phyloP scores from a whole-genome alignment of 257 asterid genomes.

The Gynochthodes officinalis region DNA sequence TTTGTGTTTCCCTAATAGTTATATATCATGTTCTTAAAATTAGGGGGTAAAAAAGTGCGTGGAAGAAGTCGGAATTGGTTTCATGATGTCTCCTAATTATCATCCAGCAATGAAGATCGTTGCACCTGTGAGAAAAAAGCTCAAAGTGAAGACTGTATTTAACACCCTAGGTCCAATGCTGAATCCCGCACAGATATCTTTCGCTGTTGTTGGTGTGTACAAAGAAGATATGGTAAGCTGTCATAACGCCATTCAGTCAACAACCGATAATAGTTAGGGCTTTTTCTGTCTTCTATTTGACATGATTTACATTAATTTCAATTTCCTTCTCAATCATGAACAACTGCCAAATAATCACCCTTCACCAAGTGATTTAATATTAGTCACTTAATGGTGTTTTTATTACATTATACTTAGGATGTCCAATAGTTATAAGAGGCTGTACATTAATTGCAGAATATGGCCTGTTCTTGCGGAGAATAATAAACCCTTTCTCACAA shows the following conservation, averaged over 20 bases:
- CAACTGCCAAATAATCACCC: no score
- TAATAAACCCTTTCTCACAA: no score
- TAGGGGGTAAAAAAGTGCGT: slow-evolving; percentile 67
- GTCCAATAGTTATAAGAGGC: no score
- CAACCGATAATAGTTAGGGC: no score
- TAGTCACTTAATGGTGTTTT: no score
- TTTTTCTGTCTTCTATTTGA: background rate
- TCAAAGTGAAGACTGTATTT: slow-evolving; percentile 67
- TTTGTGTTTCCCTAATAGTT: background rate
- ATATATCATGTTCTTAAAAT: background rate
- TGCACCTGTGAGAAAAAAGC: slow-evolving; percentile 77
- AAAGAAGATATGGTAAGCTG: slow-evolving; percentile 56
- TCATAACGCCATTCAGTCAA: background rate
- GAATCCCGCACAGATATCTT: slow-evolving; percentile 69
- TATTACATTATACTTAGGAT: no score
- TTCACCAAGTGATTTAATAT: no score
- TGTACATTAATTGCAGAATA: no score
- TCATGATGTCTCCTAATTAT: slow-evolving; percentile 81
- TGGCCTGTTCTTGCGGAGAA: no score
- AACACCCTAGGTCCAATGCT: slow-evolving; percentile 77
- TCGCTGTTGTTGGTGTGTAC: slow-evolving; percentile 75
- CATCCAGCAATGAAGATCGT: slow-evolving; percentile 85
- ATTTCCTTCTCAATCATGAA: background rate
- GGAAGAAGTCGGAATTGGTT: slow-evolving; percentile 77
- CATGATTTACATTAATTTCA: background rate